Base-by-base conservation (phyloP, 2,329 filamentous ascomycete genomes). In the Colletotrichum coccodes region DNA sequence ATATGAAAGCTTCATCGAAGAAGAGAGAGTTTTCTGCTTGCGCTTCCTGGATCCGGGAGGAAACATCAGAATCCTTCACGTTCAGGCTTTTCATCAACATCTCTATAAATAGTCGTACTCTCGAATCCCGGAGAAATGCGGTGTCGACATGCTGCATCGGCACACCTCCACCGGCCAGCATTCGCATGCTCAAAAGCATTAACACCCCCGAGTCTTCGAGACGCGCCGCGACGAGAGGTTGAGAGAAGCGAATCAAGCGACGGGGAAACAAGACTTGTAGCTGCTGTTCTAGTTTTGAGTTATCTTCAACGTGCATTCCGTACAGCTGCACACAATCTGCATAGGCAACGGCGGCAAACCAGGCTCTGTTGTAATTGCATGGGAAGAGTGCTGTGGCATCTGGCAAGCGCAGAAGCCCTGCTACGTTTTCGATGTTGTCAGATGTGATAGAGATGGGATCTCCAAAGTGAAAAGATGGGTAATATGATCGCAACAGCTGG, bases 271-370 rank as follows among this genome's bases (percentile, higher is more conserved):
- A 49, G 34, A 8, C 26, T 42, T 60, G 30, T 12, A 52, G 9
- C 34, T 32, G 34, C 21, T 60, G 21, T 18, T 32, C 46, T 30
- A 60, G 8, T 47, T 44, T 42, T 4, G 30, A 38, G n/a, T 14
- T 49, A 32, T 26, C 7, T 50, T 40, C 57, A 12, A n/a, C 57
- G 12, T 38, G 34, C 16, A 50, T n/a, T 23, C 57, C 32, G 32
- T 60, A 60, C 14, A 60, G 21, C 32, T 60, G 34, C 23, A 61
- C 42, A 26, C 30, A 61, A 61, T 61, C 58, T 52, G 47, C n/a
- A 14, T 61, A 53, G 8, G 36, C 26, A 44, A 61, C 12, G 8
- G 36, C 47, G 5, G 42, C 28, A 52, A 42, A 61, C 58, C 36
- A 61, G 4, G 18, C 26, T n/a, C 47, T 21, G 4, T 61, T 23